These are phyloP conservation scores for Posidonia oceanica DNA, from an alignment of 116 monocot genomes.

Conservation along the genomic window DNA sequence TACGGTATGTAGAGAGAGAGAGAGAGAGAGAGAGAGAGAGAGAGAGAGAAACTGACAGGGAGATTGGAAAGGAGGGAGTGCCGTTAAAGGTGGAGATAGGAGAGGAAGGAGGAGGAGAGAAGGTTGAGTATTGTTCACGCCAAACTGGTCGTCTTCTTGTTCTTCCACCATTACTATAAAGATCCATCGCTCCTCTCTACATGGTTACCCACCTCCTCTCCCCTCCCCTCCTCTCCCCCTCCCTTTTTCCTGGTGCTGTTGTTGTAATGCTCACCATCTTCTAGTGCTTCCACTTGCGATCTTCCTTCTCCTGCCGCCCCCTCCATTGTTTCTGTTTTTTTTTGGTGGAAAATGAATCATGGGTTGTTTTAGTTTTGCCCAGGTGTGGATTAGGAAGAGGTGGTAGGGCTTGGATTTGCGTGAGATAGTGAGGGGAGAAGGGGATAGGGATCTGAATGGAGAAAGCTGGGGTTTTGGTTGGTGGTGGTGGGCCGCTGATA, in stretches of 20 bases:
- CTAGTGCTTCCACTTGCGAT: no score
- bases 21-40: not conserved
- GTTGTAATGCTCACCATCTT: no score
- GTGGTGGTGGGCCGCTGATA: slow-evolving; percentile 8
- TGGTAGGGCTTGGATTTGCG: not conserved
- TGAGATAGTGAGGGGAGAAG: not conserved
- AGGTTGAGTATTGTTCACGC: slow-evolving; percentile 17
- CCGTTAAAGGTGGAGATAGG: slow-evolving; percentile 8
- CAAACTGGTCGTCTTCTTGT: not conserved
- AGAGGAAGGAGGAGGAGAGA: not conserved
- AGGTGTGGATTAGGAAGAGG: not conserved
- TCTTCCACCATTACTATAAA: slow-evolving; percentile 12
- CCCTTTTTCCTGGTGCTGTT: not conserved
- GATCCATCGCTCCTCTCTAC: not conserved
- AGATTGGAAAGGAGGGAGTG: not conserved
- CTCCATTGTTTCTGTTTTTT: not conserved
- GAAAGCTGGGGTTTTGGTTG: slow-evolving; percentile 4
- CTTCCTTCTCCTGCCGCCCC: no score
- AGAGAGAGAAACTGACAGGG: not conserved
- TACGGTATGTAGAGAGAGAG: not conserved
- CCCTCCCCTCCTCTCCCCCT: slow-evolving; percentile 1
- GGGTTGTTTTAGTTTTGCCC: slow-evolving; percentile 7
- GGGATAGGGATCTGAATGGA: slow-evolving; percentile 1
- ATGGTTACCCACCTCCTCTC: not conserved
- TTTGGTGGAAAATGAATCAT: not conserved